Evolutionary conservation across 2,329 filamentous ascomycete species (phyloP).

Genomic region (Ophiognomonia clavigignenti-juglandacearum): DNA sequence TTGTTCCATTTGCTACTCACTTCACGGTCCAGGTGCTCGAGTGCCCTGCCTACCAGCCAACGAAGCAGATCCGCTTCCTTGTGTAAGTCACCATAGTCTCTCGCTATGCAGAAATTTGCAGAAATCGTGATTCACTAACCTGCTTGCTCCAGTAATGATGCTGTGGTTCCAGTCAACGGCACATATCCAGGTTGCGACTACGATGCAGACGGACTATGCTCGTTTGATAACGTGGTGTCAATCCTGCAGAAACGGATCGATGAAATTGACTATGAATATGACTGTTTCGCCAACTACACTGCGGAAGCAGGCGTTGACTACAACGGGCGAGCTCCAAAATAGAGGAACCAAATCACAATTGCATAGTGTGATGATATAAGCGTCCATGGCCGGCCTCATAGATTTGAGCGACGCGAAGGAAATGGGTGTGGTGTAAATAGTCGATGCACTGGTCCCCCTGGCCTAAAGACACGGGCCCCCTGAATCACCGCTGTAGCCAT

Average conservation of each 20-base stretch:
- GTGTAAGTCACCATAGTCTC: conserved; percentile 20
- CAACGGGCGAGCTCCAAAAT: conserved; percentile 25
- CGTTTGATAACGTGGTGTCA: conserved; percentile 27
- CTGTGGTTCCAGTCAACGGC: conserved; percentile 25
- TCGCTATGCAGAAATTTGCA: neutral
- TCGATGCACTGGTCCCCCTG: no score
- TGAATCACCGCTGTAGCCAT: no score
- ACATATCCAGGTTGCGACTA: conserved; percentile 23
- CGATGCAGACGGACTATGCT: conserved; percentile 25
- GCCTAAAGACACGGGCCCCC: no score
- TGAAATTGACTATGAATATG: conserved; percentile 28
- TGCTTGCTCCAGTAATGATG: conserved; percentile 24
- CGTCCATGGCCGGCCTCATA: no score
- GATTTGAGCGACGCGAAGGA: no score
- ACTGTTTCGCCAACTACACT: conserved; percentile 26
- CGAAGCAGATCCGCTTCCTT: conserved; percentile 28
- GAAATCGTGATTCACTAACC: neutral
- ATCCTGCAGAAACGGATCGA: conserved; percentile 24
- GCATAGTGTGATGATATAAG: no score
- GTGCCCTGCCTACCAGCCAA: conserved; percentile 25
- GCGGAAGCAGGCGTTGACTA: conserved; percentile 23
- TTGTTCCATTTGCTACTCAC: conserved; percentile 28
- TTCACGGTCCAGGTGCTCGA: conserved; percentile 29
- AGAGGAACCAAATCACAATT: neutral
- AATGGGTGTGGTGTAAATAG: no score